These are phyloP conservation scores for Amanita phalloides DNA, from an alignment of 768 basidiomycete species.

Conservation along the genomic window DNA sequence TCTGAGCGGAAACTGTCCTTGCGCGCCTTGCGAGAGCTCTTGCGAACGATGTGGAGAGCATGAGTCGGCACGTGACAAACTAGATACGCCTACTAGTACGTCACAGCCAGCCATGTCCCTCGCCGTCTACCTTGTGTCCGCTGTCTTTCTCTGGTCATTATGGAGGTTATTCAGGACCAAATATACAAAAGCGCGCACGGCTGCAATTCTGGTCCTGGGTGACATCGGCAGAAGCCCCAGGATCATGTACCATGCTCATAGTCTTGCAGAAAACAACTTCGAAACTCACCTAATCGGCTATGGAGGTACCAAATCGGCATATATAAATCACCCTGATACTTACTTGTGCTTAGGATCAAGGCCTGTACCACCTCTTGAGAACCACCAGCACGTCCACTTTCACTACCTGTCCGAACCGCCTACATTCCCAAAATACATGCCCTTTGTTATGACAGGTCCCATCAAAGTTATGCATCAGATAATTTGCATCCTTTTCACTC, in stretches of 20 bases:
- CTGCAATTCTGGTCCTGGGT: slow-evolving; percentile 87
- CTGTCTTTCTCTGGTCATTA: slow-evolving; percentile 15
- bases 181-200: slow-evolving; percentile 44
- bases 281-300: slow-evolving; percentile 80
- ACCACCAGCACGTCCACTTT: slow-evolving; percentile 52
- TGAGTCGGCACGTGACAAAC: not conserved
- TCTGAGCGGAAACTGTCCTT: not conserved
- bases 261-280: slow-evolving; percentile 74
- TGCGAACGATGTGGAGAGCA: not conserved
- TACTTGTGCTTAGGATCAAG: slow-evolving; percentile 47
- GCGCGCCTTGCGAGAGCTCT: not conserved
- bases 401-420: slow-evolving; percentile 63
- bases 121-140: not conserved
- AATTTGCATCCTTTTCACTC: slow-evolving; percentile 44
- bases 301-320: slow-evolving; percentile 40
- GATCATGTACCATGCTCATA: slow-evolving; percentile 98
- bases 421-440: slow-evolving; percentile 34
- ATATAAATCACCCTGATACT: not conserved
- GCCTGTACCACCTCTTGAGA: slow-evolving; percentile 63
- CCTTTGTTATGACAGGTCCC: slow-evolving; percentile 68
- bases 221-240: slow-evolving; percentile 94
- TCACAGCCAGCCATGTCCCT: not conserved
- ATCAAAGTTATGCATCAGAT: slow-evolving; percentile 72
- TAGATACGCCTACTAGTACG: not conserved
- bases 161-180: slow-evolving; percentile 26